Conservation (phyloP, 2,329 filamentous ascomycete genomes). For the Neurospora crassa region DNA sequence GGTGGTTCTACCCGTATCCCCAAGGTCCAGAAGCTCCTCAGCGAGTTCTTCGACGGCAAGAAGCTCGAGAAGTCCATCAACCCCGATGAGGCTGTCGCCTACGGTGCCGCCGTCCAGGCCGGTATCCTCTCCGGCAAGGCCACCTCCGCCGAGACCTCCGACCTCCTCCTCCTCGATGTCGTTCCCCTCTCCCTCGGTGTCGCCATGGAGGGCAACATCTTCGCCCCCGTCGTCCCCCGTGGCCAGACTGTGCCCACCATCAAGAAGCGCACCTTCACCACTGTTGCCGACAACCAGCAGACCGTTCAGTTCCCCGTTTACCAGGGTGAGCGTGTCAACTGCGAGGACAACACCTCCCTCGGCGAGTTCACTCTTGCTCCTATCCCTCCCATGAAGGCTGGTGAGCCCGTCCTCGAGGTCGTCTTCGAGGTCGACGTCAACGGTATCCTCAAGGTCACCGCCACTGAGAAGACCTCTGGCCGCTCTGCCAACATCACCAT, state of each 20-base stretch:
- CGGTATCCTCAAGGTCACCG: conserved; percentile 98
- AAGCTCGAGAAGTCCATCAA: conserved; percentile 99
- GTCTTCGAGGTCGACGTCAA: conserved; percentile 99
- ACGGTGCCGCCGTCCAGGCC: conserved; percentile 96
- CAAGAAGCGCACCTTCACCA: conserved; percentile 88
- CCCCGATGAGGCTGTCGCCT: conserved; percentile 97
- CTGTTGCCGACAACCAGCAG: conserved; percentile 66
- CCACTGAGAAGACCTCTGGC: conserved; percentile 97
- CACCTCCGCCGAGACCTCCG: conserved; percentile 84
- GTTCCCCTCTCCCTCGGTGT: conserved; percentile 95
- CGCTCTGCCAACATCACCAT: conserved; percentile 99
- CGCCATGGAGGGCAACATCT: conserved; percentile 98
- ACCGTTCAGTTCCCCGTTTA: conserved; percentile 86
- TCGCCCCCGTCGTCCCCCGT: conserved; percentile 82
- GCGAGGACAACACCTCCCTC: conserved; percentile 94
- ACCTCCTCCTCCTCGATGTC: conserved; percentile 93
- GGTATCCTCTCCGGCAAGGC: conserved; percentile 98
- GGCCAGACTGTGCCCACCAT: conserved; percentile 68
- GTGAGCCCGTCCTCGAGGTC: conserved; percentile 92
- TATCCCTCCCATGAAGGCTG: conserved; percentile 78
- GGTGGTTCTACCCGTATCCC: conserved; percentile 99
- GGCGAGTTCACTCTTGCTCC: conserved; percentile 96
- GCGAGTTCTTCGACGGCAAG: conserved; percentile 99
- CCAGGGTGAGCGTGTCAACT: conserved; percentile 97
- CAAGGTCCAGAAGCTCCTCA: conserved; percentile 96